Evolutionary conservation across 129 eudicot species (phyloP), one percentile per base, ranked within the genome.

Genomic region (Centaurea solstitialis): DNA sequence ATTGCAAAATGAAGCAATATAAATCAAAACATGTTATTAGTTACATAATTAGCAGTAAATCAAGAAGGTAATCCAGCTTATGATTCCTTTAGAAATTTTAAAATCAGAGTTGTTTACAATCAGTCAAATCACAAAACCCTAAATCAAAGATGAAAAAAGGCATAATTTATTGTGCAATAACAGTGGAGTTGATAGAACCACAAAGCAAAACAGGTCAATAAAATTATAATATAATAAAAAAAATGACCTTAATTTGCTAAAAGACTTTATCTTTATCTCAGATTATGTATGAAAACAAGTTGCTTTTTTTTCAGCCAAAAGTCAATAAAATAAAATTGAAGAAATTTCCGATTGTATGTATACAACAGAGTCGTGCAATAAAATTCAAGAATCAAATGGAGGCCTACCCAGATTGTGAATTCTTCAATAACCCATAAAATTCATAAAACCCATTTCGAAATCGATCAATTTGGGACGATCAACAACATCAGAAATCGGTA

Each of bases 341-440:
- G 5, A 26, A 69, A 71, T 22, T 35, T 68, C n/a, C 76, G 76
- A 35, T 81, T 68, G 5, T n/a, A 64, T 80, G 9, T n/a, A 64
- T 80, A 40, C 72, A 72, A 40, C 72, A 72, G 59, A 72, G 59
- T 57, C 79, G n/a, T 40, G 73, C 33, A 80, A 59, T 66, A 21
- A 3, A 73, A 73, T 73, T 28, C 47, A 75, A 81, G 69, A 80
- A 81, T 33, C 83, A 61, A 61, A 81, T 9, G 45, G 76, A 83
- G 37, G 62, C 23, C 10, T 50, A 43, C 66, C 76, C 28, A 69
- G 76, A 79, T 68, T 30, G 57, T 47, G 23, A 23, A 81, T 66
- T 74, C 28, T 17, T 81, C n/a, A 81, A 74, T 59, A 81, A 21
- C 41, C 33, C 47, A 73, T 9, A 17, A 69, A 65, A 40, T n/a